Conservation (phyloP, 192 early-diverging fungal species). For the Borealophlyctis nickersoniae region DNA sequence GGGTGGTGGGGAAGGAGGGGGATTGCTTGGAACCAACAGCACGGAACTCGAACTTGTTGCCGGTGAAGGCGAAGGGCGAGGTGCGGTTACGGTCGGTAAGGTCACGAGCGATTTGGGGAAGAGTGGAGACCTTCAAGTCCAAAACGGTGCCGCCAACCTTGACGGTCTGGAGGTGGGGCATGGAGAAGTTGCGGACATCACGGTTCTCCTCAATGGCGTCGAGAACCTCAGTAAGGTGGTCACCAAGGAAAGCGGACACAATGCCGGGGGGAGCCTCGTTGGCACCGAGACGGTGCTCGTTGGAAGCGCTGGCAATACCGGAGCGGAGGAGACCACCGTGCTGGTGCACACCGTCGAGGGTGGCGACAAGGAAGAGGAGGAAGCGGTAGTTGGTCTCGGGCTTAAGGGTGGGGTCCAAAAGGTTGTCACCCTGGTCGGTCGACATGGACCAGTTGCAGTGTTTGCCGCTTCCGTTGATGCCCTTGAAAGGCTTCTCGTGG, state of each 20-base stretch:
- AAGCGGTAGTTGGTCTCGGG: slow-evolving; percentile 99
- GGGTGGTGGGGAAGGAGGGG: slow-evolving; percentile 90
- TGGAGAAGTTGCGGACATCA: slow-evolving; percentile 79
- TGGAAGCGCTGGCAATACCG: slow-evolving; percentile 88
- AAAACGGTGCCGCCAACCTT: slow-evolving; percentile 92
- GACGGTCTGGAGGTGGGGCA: slow-evolving; percentile 87
- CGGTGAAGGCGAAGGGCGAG: slow-evolving; percentile 98
- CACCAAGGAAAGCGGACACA: slow-evolving; percentile 96
- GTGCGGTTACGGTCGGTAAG: slow-evolving; percentile 99
- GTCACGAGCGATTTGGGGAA: slow-evolving; percentile 91
- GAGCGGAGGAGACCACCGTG: slow-evolving; percentile 90
- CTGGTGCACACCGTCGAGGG: slow-evolving; percentile 86
- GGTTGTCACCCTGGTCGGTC: slow-evolving; percentile 93
- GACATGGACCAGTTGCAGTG: slow-evolving; percentile 98
- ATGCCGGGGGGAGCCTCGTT: slow-evolving; percentile 98
- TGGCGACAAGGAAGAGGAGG: slow-evolving; percentile 90
- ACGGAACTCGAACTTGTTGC: slow-evolving; percentile 99
- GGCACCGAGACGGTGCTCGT: slow-evolving; percentile 98
- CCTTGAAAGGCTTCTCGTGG: slow-evolving; percentile 99
- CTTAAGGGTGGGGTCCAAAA: slow-evolving; percentile 90
- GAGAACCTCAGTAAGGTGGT: slow-evolving; percentile 94
- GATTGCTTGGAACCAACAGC: slow-evolving; percentile 98
- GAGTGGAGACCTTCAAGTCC: slow-evolving; percentile 89
- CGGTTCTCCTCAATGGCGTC: slow-evolving; percentile 87
- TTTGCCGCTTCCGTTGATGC: slow-evolving; percentile 98